Evolutionary conservation across 148 eudicot species (phyloP), one percentile per base, ranked within the genome.

Genomic region (Vaccinium darrowii): DNA sequence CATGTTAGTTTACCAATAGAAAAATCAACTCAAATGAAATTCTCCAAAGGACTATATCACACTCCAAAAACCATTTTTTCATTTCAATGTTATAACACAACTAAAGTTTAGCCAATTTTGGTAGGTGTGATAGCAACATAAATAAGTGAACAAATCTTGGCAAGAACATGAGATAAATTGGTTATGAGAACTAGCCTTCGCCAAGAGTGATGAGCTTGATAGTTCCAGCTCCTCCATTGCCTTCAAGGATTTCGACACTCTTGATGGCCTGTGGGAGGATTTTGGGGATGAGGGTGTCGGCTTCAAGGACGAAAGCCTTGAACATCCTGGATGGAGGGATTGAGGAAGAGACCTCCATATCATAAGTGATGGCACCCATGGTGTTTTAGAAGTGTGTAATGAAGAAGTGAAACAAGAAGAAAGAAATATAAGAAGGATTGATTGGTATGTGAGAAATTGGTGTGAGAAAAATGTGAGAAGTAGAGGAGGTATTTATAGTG

Each of bases 281-380:
- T 81, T 88, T 81, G 43, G 88, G 90, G 57, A 88, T 52, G 67
- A 88, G 87, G 84, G 60, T 88, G 83, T 86, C 86, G 14, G 71
- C 76, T 10, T 89, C 87, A 13, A 89, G 81, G 65, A 84, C 72
- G 13, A 79, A 86, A 7, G 87, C 81, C 73, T 89, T 89, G 87
- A 71, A 89, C 81, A 89, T 1, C 57, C 76, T 89, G 14, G 54
- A 25, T 5, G 89, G 85, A 12, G 89, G 79, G 88, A 89, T 86
- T 51, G 90, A 16, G 79, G 74, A 82, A 27, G 56, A 51, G 43
- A 82, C 19, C 78, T 86, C 88, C 4, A 27, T 25, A 0, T 88
- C 89, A 5, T 83, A 85, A 82, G 84, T 85, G 78, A 85, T 79
- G 11, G 58, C 78, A 39, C 78, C 89, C 89, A 88, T 88, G 65